phyloP scores from a whole-genome alignment of 352 stramenopile genomes.

The Phytopythium ostracodes region DNA sequence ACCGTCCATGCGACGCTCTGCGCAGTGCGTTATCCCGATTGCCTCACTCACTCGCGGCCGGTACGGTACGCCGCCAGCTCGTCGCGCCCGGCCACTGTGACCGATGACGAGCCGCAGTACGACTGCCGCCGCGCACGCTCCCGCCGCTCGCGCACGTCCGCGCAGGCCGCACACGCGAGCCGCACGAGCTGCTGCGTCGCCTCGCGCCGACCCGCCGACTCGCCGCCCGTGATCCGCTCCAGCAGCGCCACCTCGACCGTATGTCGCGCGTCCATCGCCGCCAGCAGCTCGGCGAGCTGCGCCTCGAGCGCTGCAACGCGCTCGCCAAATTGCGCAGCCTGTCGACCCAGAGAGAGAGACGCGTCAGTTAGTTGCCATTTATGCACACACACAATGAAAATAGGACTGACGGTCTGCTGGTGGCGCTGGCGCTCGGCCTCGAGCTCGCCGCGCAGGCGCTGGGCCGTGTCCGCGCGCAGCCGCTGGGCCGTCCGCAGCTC shows the following conservation, averaged over 20 bases:
- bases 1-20: too few species aligned
- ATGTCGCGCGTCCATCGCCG: constrained; percentile 14
- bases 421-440: constrained; percentile 43
- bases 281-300: constrained; percentile 28
- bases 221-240: constrained; percentile 19
- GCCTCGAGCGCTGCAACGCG: constrained; percentile 35
- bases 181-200: constrained; percentile 20
- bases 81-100: constrained; percentile 46
- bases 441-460: constrained; percentile 45
- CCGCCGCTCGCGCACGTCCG: constrained; percentile 26
- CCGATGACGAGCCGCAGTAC: constrained; percentile 64
- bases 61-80: constrained; percentile 12
- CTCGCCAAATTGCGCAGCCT: constrained; percentile 43
- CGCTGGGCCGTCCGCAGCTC: constrained; percentile 46
- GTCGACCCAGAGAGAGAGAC: neutral
- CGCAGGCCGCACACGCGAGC: constrained; percentile 19
- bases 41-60: too few species aligned
- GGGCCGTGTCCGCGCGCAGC: constrained; percentile 34
- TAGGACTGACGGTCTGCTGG: constrained; percentile 28
- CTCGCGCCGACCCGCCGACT: constrained; percentile 18
- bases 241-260: constrained; percentile 39
- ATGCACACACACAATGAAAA: neutral
- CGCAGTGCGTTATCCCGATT: neutral
- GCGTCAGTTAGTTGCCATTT: neutral
- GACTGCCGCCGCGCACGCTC: constrained; percentile 23